A percentile compares a stretch with the other conserved stretches of the same genome.
These are phyloP conservation scores for Penicillium simplicissimum DNA, from an alignment of 495 filamentous ascomycete genomes.

Conservation along the genomic window DNA sequence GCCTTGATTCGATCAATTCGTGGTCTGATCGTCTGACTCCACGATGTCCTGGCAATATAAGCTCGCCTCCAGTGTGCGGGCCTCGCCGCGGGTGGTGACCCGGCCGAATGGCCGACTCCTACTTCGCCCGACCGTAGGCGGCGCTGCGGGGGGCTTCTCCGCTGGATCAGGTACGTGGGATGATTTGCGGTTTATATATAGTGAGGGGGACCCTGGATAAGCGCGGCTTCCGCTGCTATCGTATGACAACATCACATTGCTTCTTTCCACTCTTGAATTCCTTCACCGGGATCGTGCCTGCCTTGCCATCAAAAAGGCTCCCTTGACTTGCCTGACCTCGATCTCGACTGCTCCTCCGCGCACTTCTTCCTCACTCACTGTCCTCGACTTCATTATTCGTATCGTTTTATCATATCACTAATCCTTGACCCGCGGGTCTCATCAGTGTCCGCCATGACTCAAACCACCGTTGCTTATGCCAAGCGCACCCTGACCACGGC, in stretches of 20 bases:
- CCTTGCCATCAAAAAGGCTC: not conserved
- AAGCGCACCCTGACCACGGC: constrained; percentile 58
- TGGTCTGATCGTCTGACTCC: constrained; percentile 8
- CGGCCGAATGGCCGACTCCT: constrained; percentile 37
- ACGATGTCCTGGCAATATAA: constrained; percentile 42
- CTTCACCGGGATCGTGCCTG: constrained; percentile 6
- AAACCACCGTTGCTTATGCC: constrained; percentile 32
- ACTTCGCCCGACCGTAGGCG: constrained; percentile 27
- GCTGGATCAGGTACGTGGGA: constrained; percentile 35
- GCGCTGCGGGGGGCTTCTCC: constrained; percentile 33
- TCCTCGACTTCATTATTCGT: not conserved
- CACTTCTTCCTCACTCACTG: constrained; percentile 9
- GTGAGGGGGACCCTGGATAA: not conserved
- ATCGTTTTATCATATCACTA: constrained; percentile 20
- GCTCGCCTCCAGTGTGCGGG: constrained; percentile 38
- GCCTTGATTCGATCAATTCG: not conserved
- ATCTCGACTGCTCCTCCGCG: constrained; percentile 14
- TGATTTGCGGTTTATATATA: constrained; percentile 25
- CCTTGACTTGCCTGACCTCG: not conserved
- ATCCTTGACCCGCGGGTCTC: constrained; percentile 17
- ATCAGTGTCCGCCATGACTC: constrained; percentile 35
- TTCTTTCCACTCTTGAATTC: constrained; percentile 8
- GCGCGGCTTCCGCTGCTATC: constrained; percentile 4
- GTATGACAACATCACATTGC: constrained; percentile 11
- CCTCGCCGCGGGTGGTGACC: constrained; percentile 37